Evolutionary conservation across 495 filamentous ascomycete genomes (phyloP).

Genomic region (Entonaema liquescens): DNA sequence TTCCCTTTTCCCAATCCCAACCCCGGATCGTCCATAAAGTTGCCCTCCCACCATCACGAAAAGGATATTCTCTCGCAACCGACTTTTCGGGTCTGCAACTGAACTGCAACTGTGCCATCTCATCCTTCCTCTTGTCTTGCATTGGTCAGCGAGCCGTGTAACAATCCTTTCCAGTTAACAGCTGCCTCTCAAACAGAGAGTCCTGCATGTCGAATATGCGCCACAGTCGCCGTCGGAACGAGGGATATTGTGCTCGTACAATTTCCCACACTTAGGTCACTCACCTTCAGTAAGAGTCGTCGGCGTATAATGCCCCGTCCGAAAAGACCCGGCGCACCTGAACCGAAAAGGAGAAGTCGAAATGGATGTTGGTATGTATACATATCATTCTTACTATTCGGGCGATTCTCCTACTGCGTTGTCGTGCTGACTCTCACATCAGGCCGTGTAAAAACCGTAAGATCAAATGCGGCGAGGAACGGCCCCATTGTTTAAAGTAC

Average conservation of each 20-base stretch:
- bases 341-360: conserved; percentile 76
- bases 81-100: conserved; percentile 35
- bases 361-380: conserved; percentile 79
- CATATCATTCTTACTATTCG: neutral
- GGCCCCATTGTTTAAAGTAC: conserved; percentile 75
- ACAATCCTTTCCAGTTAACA: conserved; percentile 32
- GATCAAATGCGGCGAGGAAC: conserved; percentile 88
- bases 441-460: conserved; percentile 89
- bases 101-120: conserved; percentile 38
- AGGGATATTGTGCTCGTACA: conserved; percentile 48
- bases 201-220: conserved; percentile 46
- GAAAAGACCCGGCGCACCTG: conserved; percentile 69
- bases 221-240: conserved; percentile 41
- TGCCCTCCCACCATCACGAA: conserved; percentile 26
- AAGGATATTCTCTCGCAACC: conserved; percentile 33
- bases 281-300: conserved; percentile 28
- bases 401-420: neutral
- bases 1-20: conserved; percentile 18
- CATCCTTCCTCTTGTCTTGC: conserved; percentile 32
- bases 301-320: conserved; percentile 69
- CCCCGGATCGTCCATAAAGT: conserved; percentile 20
- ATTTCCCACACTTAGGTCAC: conserved; percentile 43
- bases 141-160: conserved; percentile 42
- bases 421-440: conserved; percentile 16
- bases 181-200: conserved; percentile 41